Base-by-base conservation (phyloP, 2,329 filamentous ascomycete species). In the Colletotrichum phormii region DNA sequence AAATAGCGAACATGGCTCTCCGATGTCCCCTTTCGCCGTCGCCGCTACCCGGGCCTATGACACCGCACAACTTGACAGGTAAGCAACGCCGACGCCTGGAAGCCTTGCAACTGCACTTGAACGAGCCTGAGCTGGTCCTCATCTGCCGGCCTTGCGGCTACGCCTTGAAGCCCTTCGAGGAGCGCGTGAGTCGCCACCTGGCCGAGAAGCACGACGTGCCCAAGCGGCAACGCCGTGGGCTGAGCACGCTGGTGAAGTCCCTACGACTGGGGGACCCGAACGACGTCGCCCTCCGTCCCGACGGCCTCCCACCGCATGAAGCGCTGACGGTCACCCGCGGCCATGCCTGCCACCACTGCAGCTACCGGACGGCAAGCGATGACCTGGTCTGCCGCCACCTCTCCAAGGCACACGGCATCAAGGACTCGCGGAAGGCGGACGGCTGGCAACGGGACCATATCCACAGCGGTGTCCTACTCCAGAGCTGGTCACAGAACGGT, bases 131-230 rank as follows among this genome's bases (percentile, higher is more conserved):
- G 11, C 49, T 9, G 22, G 61, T 55, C 3, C 46, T 64, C 8
- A 64, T 64, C 22, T 64, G 22, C 26, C 13, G 13, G 22, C 35
- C 58, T 29, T 61, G 15, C 15, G 24, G 58, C 11, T 61, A 46
- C 8, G 13, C 35, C 11, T 61, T 61, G 8, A 61, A 61, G 35
- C 22, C 22, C 35, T 64, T 64, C 13, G 11, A 49, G 6, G 51
- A 55, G 62, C 51, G 26, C 6, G 31, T 64, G 29, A 64, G 62
- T 31, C 33, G 62, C 31, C 49, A 64, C 49, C 62, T 64, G 3
- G 62, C 49, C 8, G n/a, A 64, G 62, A 64, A 64, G n/a, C 31
- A 64, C 4, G 6, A 42, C 7, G n/a, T 64, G 15, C 22, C 13
- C 1, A 64, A 64, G 49, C 0, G 6, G 13, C 0, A 64, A 22